These are phyloP conservation scores for Myriosclerotinia scirpicola DNA, from an alignment of 2,329 filamentous ascomycete species.

Conservation along the genomic window DNA sequence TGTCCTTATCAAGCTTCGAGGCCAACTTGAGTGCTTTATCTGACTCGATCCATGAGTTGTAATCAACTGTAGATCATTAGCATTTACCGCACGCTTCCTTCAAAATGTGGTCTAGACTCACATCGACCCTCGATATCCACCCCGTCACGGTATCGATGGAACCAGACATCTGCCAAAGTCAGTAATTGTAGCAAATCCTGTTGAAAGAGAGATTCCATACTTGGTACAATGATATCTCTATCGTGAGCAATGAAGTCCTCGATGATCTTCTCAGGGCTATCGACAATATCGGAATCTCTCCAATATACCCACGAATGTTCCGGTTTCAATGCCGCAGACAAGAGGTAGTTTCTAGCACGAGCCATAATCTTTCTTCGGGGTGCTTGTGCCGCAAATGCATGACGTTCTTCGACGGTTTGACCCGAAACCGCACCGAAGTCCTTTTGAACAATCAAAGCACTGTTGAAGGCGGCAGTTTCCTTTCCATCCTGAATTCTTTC, in stretches of 20 bases:
- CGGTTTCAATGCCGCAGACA: constrained; percentile 79
- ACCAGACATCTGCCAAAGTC: constrained; percentile 78
- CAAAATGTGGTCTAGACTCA: constrained; percentile 50
- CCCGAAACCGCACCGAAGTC: constrained; percentile 67
- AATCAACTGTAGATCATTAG: constrained; percentile 68
- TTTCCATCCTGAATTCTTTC: constrained; percentile 81
- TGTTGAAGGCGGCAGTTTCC: constrained; percentile 74
- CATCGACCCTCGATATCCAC: constrained; percentile 95
- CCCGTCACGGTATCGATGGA: constrained; percentile 74
- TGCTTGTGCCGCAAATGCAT: constrained; percentile 83
- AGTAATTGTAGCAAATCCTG: constrained; percentile 30
- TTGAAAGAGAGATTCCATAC: constrained; percentile 54
- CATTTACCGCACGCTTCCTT: constrained; percentile 1
- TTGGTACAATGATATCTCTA: constrained; percentile 88
- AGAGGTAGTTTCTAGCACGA: constrained; percentile 85
- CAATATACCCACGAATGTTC: constrained; percentile 99
- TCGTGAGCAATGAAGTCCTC: constrained; percentile 96
- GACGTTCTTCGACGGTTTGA: constrained; percentile 79
- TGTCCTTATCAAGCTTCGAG: constrained; percentile 71
- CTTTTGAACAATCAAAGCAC: constrained; percentile 83
- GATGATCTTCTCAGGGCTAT: constrained; percentile 82
- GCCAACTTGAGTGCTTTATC: constrained; percentile 76
- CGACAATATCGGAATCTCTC: constrained; percentile 94
- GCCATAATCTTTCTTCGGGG: constrained; percentile 90
- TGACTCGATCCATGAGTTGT: constrained; percentile 98